Conservation (phyloP, 2,329 filamentous ascomycete species). For the Elsinoe perseae region DNA sequence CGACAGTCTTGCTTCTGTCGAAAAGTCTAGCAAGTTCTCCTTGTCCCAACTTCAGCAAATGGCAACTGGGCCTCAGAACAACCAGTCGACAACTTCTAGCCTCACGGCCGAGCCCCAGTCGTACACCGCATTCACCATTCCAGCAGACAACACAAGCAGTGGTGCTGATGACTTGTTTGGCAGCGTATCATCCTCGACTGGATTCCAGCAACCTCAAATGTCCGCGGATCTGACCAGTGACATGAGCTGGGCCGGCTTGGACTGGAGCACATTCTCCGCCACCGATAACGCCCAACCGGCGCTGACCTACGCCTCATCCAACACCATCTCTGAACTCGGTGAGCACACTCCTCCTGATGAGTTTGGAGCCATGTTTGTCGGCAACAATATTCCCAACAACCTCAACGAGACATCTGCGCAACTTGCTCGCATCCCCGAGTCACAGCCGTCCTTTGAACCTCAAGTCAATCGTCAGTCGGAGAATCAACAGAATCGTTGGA, state of each 20-base stretch:
- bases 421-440: neutral
- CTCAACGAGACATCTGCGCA: neutral
- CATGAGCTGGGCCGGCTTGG: conserved; percentile 17
- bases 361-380: conserved; percentile 21
- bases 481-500: conserved; percentile 18
- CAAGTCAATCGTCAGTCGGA: neutral
- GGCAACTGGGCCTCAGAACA: neutral
- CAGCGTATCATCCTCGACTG: neutral
- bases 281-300: conserved; percentile 27
- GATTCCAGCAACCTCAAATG: conserved; percentile 4
- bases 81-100: neutral
- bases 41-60: conserved; percentile 8
- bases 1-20: conserved; percentile 40
- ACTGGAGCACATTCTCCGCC: conserved; percentile 16
- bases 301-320: conserved; percentile 32
- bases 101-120: neutral
- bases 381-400: neutral
- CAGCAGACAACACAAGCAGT: neutral
- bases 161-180: conserved; percentile 2
- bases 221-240: conserved; percentile 17
- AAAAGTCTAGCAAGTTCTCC: conserved; percentile 15
- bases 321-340: conserved; percentile 33
- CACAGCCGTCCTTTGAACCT: conserved; percentile 3
- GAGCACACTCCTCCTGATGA: conserved; percentile 31
- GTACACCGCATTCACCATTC: conserved; percentile 12